Evolutionary conservation across 2,329 filamentous ascomycete species (phyloP).

Genomic region (Sarocladium strictum): DNA sequence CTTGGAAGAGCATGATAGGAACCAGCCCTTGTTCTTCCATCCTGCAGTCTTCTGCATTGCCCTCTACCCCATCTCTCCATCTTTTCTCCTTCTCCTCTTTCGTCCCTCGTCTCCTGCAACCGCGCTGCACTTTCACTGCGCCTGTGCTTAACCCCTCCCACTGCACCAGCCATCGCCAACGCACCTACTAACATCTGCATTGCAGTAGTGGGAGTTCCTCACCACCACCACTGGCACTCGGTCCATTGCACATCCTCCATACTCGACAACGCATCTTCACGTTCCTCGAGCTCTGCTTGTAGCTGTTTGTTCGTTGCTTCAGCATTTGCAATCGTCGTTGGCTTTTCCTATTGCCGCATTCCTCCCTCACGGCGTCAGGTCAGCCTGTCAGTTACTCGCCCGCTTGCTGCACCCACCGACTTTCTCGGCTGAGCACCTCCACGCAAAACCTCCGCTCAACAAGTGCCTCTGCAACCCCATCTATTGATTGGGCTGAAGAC

Average conservation of each 20-base stretch:
- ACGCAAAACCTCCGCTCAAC: constrained; percentile 7
- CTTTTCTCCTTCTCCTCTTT: constrained; percentile 4
- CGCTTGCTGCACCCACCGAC: not conserved
- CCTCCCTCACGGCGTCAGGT: no score
- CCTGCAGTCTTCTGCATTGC: constrained; percentile 6
- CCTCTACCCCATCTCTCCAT: constrained; percentile 5
- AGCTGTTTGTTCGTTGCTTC: constrained; percentile 8
- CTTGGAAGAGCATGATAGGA: not conserved
- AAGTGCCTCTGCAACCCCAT: constrained; percentile 6
- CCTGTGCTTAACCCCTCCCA: constrained; percentile 11
- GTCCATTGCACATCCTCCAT: constrained; percentile 2
- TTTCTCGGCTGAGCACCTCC: not conserved
- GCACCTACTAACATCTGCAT: constrained; percentile 26
- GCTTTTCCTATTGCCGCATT: not conserved
- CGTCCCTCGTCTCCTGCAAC: not conserved
- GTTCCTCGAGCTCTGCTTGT: constrained; percentile 6
- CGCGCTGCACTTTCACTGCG: constrained; percentile 10
- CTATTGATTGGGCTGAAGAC: not conserved
- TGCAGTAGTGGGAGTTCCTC: constrained; percentile 22
- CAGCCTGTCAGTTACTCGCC: no score
- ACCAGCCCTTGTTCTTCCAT: not conserved
- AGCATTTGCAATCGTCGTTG: constrained; percentile 10
- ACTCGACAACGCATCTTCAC: constrained; percentile 8
- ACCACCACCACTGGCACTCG: not conserved
- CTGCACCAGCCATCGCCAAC: constrained; percentile 18